These are phyloP conservation scores for Firmiana major DNA, from an alignment of 345 rosid species.

Conservation along the genomic window DNA sequence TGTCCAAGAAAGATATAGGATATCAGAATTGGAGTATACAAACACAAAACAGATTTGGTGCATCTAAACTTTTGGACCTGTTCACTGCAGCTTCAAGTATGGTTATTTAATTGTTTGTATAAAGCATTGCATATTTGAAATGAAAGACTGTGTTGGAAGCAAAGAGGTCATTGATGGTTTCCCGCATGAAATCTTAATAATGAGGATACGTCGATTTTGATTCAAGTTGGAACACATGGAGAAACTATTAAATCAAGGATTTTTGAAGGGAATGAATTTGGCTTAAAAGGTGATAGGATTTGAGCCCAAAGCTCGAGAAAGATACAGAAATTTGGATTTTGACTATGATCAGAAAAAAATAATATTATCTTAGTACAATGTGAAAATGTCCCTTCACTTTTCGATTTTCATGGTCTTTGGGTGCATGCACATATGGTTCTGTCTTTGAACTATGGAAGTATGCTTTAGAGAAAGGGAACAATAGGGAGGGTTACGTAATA, in stretches of 20 bases:
- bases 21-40: neutral
- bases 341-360: neutral
- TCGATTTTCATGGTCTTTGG: neutral
- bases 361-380: neutral
- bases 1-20: slow-evolving; percentile 8
- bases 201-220: neutral
- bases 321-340: neutral
- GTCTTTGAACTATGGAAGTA: neutral
- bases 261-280: neutral
- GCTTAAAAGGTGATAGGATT: neutral
- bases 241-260: neutral
- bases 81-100: neutral
- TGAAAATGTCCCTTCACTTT: neutral
- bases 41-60: neutral
- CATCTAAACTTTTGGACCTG: neutral
- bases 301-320: neutral
- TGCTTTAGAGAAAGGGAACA: neutral
- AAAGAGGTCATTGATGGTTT: neutral
- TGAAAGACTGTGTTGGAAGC: neutral
- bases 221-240: neutral
- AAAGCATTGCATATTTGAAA: neutral
- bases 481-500: neutral
- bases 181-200: neutral
- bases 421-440: neutral
- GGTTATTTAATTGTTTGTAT: neutral